Base-by-base conservation (phyloP, 805 yeast species). In the Saccharomycopsis microspora region DNA sequence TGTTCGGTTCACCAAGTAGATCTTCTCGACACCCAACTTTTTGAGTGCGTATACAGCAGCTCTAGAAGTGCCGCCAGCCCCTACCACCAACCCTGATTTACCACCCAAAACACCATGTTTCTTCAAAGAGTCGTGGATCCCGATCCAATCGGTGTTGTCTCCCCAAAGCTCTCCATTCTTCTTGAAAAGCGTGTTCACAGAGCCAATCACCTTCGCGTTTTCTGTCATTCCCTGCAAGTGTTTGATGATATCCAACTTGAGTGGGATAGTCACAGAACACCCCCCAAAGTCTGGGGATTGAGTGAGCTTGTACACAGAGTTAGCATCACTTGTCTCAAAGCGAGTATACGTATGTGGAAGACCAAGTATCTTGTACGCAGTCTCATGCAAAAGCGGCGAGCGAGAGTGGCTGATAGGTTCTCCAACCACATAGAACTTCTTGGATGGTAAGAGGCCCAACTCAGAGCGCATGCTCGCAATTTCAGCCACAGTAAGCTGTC, bases 21-120 rank as follows among this genome's bases (percentile, higher is more conserved):
- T 85, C 56, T 71, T 78, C 28, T 66, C 56, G 63, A 94, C 86
- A 3, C 96, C 96, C 69, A 90, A 66, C 52, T 76, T 59, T 59
- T 78, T 75, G 55, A 93, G 71, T 1, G 98, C 97, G 62, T 76
- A 88, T 10, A 85, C 78, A 0, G 97, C 97, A 39, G 98, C 96
- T 58, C 96, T 75, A 1, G 96, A 81, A 30, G 99, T 89, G 41
- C 99, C 99, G 39, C 99, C 99, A 27, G 96, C 96, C 45, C 99
- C 99, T 54, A 93, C 70, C 41, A 93, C 83, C 50, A 89, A 66
- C 33, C 96, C 97, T 3, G 38, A 7, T 5, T 60, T 62, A 49
- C 60, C 58, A 39, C 65, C 64, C 39, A 80, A 76, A 39, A 78
- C 80, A 38, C 95, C 95, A 49, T 72, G 70, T 51, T 72, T 64